Evolutionary conservation across 495 filamentous ascomycete species (phyloP).

Genomic region (Penicillium ochrochloron): DNA sequence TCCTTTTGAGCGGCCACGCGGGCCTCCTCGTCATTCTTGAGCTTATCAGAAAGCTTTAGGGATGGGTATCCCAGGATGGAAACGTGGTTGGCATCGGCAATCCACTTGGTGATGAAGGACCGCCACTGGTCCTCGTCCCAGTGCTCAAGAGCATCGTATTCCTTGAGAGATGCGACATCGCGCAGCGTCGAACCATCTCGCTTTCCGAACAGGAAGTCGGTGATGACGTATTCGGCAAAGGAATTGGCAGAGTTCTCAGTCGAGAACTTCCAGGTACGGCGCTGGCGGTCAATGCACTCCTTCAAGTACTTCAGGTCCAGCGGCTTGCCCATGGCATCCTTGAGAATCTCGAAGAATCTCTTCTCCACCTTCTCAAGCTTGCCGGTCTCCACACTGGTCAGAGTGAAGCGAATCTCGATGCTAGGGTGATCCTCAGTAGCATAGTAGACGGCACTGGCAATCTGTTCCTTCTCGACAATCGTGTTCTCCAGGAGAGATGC

Average conservation of each 20-base stretch:
- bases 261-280: slow-evolving; percentile 75
- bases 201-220: slow-evolving; percentile 88
- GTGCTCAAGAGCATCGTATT: slow-evolving; percentile 74
- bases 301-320: slow-evolving; percentile 87
- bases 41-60: slow-evolving; percentile 65
- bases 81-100: slow-evolving; percentile 83
- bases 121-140: slow-evolving; percentile 89
- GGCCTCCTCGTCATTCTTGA: slow-evolving; percentile 71
- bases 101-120: slow-evolving; percentile 77
- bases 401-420: slow-evolving; percentile 78
- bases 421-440: slow-evolving; percentile 77
- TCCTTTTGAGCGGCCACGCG: slow-evolving; percentile 61
- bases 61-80: slow-evolving; percentile 89
- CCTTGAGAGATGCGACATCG: slow-evolving; percentile 66
- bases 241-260: slow-evolving; percentile 75
- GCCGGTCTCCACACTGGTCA: slow-evolving; percentile 84
- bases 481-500: slow-evolving; percentile 89
- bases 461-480: slow-evolving; percentile 90
- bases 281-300: slow-evolving; percentile 81
- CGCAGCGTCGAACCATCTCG: slow-evolving; percentile 80
- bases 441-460: slow-evolving; percentile 81
- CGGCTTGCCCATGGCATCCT: slow-evolving; percentile 75
- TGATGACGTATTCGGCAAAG: slow-evolving; percentile 81
- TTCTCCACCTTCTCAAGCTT: slow-evolving; percentile 83
- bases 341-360: slow-evolving; percentile 81